These are phyloP conservation scores for Podila epigama DNA, from an alignment of 192 early-diverging fungal species.

Conservation along the genomic window DNA sequence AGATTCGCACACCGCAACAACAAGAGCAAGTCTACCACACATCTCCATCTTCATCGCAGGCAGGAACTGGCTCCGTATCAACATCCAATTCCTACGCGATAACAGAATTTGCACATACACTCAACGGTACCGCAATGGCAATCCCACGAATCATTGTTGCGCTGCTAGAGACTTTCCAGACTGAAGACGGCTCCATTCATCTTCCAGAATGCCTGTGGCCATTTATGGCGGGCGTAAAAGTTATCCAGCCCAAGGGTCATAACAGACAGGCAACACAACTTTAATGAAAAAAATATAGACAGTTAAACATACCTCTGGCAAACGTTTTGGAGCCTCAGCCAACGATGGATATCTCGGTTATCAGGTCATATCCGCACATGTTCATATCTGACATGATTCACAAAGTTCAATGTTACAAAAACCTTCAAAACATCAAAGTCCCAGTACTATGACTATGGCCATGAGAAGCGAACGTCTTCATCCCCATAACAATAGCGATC, in stretches of 20 bases:
- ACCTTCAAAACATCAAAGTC: too few species aligned
- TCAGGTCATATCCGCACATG: too few species aligned
- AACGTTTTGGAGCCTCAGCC: too few species aligned
- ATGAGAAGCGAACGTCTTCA: too few species aligned
- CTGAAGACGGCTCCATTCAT: conserved; percentile 68
- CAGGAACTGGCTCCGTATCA: conserved; percentile 8
- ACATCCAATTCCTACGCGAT: conserved; percentile 20
- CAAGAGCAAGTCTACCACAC: background rate
- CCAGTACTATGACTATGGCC: too few species aligned
- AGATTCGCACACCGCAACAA: conserved; percentile 6
- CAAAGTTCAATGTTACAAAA: too few species aligned
- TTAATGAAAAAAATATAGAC: too few species aligned
- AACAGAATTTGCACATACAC: conserved; percentile 83
- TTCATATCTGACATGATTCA: too few species aligned
- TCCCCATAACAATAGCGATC: too few species aligned
- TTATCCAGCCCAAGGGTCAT: conserved; percentile 27
- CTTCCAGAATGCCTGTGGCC: conserved; percentile 76
- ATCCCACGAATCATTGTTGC: conserved; percentile 90
- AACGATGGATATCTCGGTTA: too few species aligned
- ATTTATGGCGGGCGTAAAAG: conserved; percentile 69
- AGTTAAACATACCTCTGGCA: too few species aligned
- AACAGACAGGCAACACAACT: too few species aligned
- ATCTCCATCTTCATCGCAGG: background rate
- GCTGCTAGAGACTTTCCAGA: conserved; percentile 85
- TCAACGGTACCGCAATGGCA: conserved; percentile 94